A percentile compares a stretch with the other conserved stretches of the same genome.
phyloP scores from a whole-genome alignment of 306 rosid species.

The Castanea crenata region DNA sequence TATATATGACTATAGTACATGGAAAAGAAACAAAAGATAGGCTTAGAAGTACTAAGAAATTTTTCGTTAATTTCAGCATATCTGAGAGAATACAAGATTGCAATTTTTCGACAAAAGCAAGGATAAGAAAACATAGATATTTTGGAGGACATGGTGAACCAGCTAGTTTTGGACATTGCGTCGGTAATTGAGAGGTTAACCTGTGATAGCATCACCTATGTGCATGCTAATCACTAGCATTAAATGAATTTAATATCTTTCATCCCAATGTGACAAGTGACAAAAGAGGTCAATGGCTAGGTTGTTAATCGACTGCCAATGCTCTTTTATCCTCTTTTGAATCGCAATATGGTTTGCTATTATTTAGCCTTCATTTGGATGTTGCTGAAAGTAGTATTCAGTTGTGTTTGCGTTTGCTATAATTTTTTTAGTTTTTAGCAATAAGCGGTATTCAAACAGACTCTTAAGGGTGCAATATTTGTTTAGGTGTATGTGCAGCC shows the following conservation, averaged over 20 bases:
- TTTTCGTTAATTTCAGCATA: slow-evolving; percentile 32
- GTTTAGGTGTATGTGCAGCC: too few species aligned
- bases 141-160: slow-evolving; percentile 30
- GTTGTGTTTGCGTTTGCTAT: too few species aligned
- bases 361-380: too few species aligned
- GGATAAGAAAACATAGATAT: slow-evolving; percentile 6
- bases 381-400: too few species aligned
- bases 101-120: slow-evolving; percentile 36
- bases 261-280: background rate
- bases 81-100: slow-evolving; percentile 33
- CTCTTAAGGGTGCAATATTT: too few species aligned
- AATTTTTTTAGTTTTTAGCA: too few species aligned
- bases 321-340: too few species aligned
- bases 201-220: slow-evolving; percentile 19
- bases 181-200: slow-evolving; percentile 36
- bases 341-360: too few species aligned
- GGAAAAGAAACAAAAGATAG: background rate
- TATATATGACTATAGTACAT: slow-evolving; percentile 13
- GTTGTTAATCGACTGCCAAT: too few species aligned
- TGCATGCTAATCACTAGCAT: background rate
- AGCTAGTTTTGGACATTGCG: slow-evolving; percentile 28
- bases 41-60: slow-evolving; percentile 22
- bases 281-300: too few species aligned
- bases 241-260: background rate
- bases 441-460: too few species aligned